Percentiles rank a stretch among this genome's conserved stretches.
phyloP scores from a whole-genome alignment of 164 flowering plant species.

The Protea cynaroides region DNA sequence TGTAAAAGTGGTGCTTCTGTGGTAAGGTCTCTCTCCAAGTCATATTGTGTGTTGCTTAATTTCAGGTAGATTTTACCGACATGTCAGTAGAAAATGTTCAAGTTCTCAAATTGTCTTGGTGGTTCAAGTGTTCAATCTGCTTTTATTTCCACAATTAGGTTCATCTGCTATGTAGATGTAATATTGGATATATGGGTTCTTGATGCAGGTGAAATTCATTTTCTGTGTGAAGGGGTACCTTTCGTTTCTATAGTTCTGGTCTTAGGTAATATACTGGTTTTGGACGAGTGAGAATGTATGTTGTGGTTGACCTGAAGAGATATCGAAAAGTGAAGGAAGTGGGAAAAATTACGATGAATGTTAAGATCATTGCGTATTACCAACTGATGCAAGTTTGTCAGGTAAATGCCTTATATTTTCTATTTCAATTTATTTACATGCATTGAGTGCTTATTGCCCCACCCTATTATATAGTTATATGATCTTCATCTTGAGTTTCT shows the following conservation, averaged over 20 bases:
- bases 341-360: conserved; percentile 54
- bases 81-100: background rate
- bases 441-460: background rate
- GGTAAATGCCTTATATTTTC: conserved; percentile 26
- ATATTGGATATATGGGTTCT: background rate
- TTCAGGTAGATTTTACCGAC: background rate
- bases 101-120: background rate
- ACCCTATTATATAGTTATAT: background rate
- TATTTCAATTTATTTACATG: no score
- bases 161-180: background rate
- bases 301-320: conserved; percentile 44
- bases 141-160: no score
- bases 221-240: conserved; percentile 1
- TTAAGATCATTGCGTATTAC: conserved; percentile 47
- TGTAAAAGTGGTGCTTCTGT: conserved; percentile 14
- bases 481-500: no score
- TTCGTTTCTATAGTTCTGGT: background rate
- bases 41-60: background rate
- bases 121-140: background rate
- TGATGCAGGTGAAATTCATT: conserved; percentile 23
- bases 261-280: conserved; percentile 12
- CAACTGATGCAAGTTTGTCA: conserved; percentile 75
- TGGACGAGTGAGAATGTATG: conserved; percentile 57
- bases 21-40: conserved; percentile 3
- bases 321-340: conserved; percentile 42